A percentile compares a stretch with the other conserved stretches of the same genome.
These are phyloP conservation scores for Nakataea oryzae DNA, from an alignment of 2,329 filamentous ascomycete genomes.

Conservation along the genomic window DNA sequence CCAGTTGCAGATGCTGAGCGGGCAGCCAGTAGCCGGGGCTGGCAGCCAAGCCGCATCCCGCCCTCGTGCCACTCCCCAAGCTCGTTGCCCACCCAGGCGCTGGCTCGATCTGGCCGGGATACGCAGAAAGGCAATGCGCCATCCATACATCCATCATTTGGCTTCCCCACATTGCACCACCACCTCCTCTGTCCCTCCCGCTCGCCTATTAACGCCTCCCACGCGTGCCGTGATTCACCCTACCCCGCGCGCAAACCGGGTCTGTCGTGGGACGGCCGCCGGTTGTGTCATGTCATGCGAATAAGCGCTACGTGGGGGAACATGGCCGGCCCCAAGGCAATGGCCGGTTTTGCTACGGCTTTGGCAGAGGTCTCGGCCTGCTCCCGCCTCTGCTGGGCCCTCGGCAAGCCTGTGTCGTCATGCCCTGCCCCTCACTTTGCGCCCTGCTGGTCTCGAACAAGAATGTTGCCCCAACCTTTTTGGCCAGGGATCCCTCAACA, in stretches of 20 bases:
- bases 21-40: too few relatives aligned
- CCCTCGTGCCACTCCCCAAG: too few relatives aligned
- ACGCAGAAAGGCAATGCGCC: too few relatives aligned
- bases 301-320: not conserved
- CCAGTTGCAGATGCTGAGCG: too few relatives aligned
- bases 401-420: not conserved
- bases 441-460: too few relatives aligned
- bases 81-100: too few relatives aligned
- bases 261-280: not conserved
- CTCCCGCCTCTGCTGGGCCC: not conserved
- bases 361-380: not conserved
- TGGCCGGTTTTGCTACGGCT: not conserved
- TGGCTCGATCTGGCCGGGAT: too few relatives aligned
- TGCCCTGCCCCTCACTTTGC: not conserved
- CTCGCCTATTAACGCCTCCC: not conserved
- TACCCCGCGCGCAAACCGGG: not conserved
- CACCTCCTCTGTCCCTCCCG: too few relatives aligned
- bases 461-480: not conserved
- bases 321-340: too few relatives aligned
- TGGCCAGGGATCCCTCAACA: not conserved
- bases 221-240: not conserved
- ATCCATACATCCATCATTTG: not conserved
- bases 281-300: not conserved
- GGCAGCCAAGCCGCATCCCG: too few relatives aligned
- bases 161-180: not conserved